phyloP scores from a whole-genome alignment of 495 filamentous ascomycete species.

The Penicillium arizonense region DNA sequence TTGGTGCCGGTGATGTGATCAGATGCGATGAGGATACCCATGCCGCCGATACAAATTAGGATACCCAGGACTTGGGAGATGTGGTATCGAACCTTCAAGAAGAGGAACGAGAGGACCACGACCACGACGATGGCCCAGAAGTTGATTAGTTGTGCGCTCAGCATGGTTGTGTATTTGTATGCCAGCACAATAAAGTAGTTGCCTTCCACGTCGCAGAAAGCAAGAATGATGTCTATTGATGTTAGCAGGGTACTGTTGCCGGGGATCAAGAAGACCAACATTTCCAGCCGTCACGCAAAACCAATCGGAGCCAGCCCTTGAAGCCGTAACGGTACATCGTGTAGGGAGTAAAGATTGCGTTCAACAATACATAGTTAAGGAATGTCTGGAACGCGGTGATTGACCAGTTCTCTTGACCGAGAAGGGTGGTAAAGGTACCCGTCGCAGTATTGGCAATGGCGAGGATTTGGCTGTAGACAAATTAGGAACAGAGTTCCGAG shows the following conservation, averaged over 20 bases:
- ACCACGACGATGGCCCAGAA: conserved; percentile 98
- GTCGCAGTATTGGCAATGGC: conserved; percentile 85
- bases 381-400: conserved; percentile 98
- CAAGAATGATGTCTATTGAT: conserved; percentile 71
- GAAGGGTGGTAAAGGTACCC: conserved; percentile 82
- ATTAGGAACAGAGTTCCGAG: not conserved
- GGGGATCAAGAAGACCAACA: conserved; percentile 40
- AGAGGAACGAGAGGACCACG: conserved; percentile 75
- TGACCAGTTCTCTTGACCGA: conserved; percentile 63
- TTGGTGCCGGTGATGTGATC: conserved; percentile 75
- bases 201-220: conserved; percentile 91
- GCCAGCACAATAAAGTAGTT: conserved; percentile 97
- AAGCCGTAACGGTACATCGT: conserved; percentile 81
- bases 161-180: conserved; percentile 87
- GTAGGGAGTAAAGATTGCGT: conserved; percentile 75
- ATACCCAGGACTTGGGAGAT: conserved; percentile 81
- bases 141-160: conserved; percentile 92
- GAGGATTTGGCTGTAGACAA: conserved; percentile 65
- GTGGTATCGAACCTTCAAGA: conserved; percentile 88
- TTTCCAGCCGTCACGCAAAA: conserved; percentile 79
- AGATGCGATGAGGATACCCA: conserved; percentile 82
- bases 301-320: conserved; percentile 62
- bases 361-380: conserved; percentile 89
- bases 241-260: not conserved
- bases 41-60: conserved; percentile 85